phyloP scores from a whole-genome alignment of 768 basidiomycete species.

The Tephrocybe sp. region DNA sequence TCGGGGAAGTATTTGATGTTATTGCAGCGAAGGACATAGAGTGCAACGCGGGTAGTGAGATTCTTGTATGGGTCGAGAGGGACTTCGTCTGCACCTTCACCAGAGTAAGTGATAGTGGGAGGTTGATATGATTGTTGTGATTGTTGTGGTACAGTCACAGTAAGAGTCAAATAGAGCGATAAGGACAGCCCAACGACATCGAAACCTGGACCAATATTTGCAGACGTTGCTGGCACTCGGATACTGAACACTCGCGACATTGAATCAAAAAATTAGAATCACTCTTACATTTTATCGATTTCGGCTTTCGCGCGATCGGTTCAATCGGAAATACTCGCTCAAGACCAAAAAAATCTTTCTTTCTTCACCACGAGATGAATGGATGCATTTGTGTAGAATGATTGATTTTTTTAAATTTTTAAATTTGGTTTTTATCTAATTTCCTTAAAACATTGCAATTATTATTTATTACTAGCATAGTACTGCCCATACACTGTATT shows the following conservation, averaged over 20 bases:
- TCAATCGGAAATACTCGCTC: not conserved
- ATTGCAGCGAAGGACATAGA: conserved; percentile 96
- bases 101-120: conserved; percentile 74
- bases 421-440: too few relatives aligned
- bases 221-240: conserved; percentile 93
- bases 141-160: conserved; percentile 41
- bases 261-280: not conserved
- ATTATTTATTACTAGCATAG: too few relatives aligned
- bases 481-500: conserved; percentile 21
- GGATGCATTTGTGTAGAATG: too few relatives aligned
- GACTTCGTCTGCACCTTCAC: conserved; percentile 88
- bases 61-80: conserved; percentile 96
- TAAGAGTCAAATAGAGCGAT: conserved; percentile 78
- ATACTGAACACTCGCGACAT: conserved; percentile 55
- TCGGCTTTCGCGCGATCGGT: not conserved
- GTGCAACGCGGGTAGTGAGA: conserved; percentile 93
- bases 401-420: too few relatives aligned
- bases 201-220: conserved; percentile 98
- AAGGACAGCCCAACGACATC: conserved; percentile 99
- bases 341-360: too few relatives aligned
- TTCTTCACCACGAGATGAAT: too few relatives aligned
- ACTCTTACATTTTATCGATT: not conserved
- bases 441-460: too few relatives aligned
- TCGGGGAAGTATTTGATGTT: conserved; percentile 71
- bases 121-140: conserved; percentile 30